Evolutionary conservation across 352 stramenopile species (phyloP).

Genomic region (Globisporangium echinulatum): DNA sequence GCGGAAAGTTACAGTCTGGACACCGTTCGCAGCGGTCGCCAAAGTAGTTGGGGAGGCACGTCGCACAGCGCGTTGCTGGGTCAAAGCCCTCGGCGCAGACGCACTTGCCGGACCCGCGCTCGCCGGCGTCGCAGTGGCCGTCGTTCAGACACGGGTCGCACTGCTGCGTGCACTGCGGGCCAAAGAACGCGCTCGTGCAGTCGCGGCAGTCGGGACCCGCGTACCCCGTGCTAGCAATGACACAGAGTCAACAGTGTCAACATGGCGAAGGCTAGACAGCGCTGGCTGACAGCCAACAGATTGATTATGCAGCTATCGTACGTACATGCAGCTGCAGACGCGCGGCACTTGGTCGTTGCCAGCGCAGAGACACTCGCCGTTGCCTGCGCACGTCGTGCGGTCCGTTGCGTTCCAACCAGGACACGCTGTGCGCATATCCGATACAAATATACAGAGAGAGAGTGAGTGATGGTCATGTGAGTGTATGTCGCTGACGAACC

Average conservation of each 20-base stretch:
- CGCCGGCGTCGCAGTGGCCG: constrained; percentile 60
- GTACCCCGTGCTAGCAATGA: constrained; percentile 37
- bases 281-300: neutral
- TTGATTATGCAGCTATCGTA: constrained; percentile 1
- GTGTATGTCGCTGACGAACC: too few species aligned
- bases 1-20: constrained; percentile 75
- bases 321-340: constrained; percentile 65
- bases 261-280: neutral
- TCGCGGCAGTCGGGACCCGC: constrained; percentile 64
- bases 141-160: constrained; percentile 77
- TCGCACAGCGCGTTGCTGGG: constrained; percentile 59
- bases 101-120: constrained; percentile 55
- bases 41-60: constrained; percentile 73
- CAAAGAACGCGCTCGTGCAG: constrained; percentile 57
- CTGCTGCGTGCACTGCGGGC: constrained; percentile 32
- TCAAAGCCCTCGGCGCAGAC: constrained; percentile 73
- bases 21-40: constrained; percentile 68
- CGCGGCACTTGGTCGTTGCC: constrained; percentile 52
- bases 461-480: neutral
- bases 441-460: constrained; percentile 2
- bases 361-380: constrained; percentile 68
- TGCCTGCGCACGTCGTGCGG: constrained; percentile 40
- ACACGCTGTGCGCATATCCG: constrained; percentile 28
- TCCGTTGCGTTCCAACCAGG: constrained; percentile 64
- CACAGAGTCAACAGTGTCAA: neutral